Evolutionary conservation across 495 filamentous ascomycete genomes (phyloP).

Genomic region (Acidomyces sp.): DNA sequence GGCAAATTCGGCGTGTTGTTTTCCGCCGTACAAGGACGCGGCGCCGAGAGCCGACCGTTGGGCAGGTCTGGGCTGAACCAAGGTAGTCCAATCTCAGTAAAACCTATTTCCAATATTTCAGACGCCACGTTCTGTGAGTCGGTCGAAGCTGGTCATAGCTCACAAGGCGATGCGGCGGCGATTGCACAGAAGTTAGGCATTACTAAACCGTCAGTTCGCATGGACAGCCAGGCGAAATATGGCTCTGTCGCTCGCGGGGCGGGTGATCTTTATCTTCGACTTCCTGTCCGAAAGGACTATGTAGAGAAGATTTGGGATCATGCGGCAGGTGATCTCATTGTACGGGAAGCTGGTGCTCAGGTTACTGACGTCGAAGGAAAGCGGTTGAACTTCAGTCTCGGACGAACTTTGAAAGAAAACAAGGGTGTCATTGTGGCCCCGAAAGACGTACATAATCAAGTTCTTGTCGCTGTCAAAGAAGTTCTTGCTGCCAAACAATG

Average conservation of each 20-base stretch:
- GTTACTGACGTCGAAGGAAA: slow-evolving; percentile 78
- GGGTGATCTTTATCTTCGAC: slow-evolving; percentile 82
- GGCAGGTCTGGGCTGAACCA: slow-evolving; percentile 42
- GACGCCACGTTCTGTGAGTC: slow-evolving; percentile 87
- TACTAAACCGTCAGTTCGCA: slow-evolving; percentile 66
- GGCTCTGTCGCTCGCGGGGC: slow-evolving; percentile 89
- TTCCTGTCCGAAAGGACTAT: slow-evolving; percentile 73
- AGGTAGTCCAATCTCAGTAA: slow-evolving; percentile 63
- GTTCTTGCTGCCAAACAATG: slow-evolving; percentile 50
- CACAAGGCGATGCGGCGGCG: slow-evolving; percentile 68
- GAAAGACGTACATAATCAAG: slow-evolving; percentile 54
- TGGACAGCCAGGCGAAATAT: slow-evolving; percentile 98
- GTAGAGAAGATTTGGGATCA: slow-evolving; percentile 99
- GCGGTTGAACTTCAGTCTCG: slow-evolving; percentile 69
- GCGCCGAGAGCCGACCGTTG: slow-evolving; percentile 64
- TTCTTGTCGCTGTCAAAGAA: slow-evolving; percentile 68
- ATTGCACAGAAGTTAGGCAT: slow-evolving; percentile 81
- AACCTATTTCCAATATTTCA: slow-evolving; percentile 53
- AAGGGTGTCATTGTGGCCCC: slow-evolving; percentile 89
- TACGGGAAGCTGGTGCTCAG: slow-evolving; percentile 81
- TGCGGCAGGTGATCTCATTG: slow-evolving; percentile 89
- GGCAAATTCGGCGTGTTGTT: slow-evolving; percentile 66
- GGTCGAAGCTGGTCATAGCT: slow-evolving; percentile 81
- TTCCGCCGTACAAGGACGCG: slow-evolving; percentile 60
- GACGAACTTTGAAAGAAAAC: slow-evolving; percentile 74